Evolutionary conservation across 495 filamentous ascomycete genomes (phyloP), one percentile per base, ranked within the genome.

Genomic region (Parathielavia appendiculata): DNA sequence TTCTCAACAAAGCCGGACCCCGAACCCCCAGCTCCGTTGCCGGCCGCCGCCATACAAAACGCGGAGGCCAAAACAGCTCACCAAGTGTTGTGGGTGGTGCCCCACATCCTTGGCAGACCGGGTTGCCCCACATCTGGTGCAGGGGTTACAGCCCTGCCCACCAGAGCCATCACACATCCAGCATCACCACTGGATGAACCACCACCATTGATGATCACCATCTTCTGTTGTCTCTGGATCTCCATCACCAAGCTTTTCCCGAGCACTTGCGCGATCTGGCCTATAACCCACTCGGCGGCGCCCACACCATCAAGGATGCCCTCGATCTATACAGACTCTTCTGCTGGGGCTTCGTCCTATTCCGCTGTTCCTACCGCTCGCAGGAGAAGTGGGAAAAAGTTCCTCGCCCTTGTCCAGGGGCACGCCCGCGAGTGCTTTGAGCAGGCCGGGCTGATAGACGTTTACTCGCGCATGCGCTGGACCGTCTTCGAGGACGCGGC

Each of bases 321-420:
- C 43, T 46, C 43, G 43, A 46, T 9, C 17, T 14, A 46, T 26
- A 46, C 19, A 46, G 22, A 19, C 43, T 46, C 22, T 23, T 19
- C 43, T 22, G 4, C 43, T 46, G 43, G 43, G 43, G 43, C 43
- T 46, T 46, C 43, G 43, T 46, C 43, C 19, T 46, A 19, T 46
- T 46, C 19, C 43, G 43, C 43, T 46, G 43, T 19, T 23, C 43
- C 43, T 46, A 46, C 43, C 19, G 43, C 43, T 46, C 43, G 5
- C 43, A 46, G 43, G 43, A 46, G 43, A 46, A 46, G 43, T 46
- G 43, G 43, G 43, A 46, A 9, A n/a, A 46, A 23, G 43, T 46
- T 46, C 22, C 17, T 46, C 43, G 43, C 43, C 43, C 43, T 22
- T 13, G 43, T 46, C 43, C 43, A 46, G 19, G 4, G 12, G 43